Evolutionary conservation across 169 alveolate species (phyloP), one percentile per base, ranked within the genome.

Genomic region (Plasmodium falciparum): DNA sequence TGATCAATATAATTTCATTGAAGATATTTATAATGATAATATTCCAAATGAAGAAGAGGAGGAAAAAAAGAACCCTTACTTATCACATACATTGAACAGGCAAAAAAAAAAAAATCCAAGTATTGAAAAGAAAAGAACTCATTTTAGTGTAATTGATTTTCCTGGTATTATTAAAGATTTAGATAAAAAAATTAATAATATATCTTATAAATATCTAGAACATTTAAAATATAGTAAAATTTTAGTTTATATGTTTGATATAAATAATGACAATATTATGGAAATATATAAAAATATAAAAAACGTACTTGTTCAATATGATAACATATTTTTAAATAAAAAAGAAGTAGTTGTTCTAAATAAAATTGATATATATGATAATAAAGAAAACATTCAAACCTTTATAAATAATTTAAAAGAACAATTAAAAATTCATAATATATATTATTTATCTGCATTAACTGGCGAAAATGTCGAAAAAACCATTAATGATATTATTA

Each of bases 351-450:
- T 89, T n/a, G 76, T 88, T 29, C 66, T 93, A 5, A 92, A 92
- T 76, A 94, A 94, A 74, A 56, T 78, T 11, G 95, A 94, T 65
- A 33, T 91, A 33, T 88, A 69, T 49, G 39, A 62, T 20, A 73
- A 67, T 11, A 71, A 88, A 33, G 66, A 63, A 56, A 50, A 58
- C 59, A 62, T 83, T 49, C 69, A 49, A 9, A 12, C 29, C 3
- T 1, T 56, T 39, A 69, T 67, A 3, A 83, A 83, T 33, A 26
- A 69, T 58, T 67, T 83, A 56, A 83, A 49, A 54, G 83, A 83
- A 49, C 20, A 20, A 22, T 69, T 83, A 70, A 69, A 83, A 29
- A 49, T 54, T 43, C 83, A 73, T 33, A 75, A 70, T 15, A 75
- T 88, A 50, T 70, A 73, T 75, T 49, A 73, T 66, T 50, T 88